These are phyloP conservation scores for Phragmites australis DNA, from an alignment of 176 grass and related monocot species.

Conservation along the genomic window DNA sequence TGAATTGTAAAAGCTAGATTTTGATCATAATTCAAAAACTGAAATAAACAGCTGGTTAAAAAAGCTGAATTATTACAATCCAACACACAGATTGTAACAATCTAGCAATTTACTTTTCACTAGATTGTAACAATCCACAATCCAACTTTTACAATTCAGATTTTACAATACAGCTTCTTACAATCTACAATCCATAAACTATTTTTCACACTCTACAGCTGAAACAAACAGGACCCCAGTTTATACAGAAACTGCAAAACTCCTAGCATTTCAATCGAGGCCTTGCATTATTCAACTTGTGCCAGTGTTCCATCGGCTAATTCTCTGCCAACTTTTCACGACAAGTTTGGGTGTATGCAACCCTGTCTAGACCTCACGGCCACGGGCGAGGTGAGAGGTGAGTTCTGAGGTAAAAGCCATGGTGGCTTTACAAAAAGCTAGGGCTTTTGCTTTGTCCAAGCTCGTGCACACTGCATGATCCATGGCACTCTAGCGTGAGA, in stretches of 20 bases:
- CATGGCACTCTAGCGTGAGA: neutral
- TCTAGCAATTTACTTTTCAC: too few relatives aligned
- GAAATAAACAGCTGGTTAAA: too few relatives aligned
- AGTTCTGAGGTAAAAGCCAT: conserved; percentile 20
- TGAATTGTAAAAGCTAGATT: too few relatives aligned
- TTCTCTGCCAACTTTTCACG: neutral
- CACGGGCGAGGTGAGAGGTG: neutral
- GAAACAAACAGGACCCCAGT: too few relatives aligned
- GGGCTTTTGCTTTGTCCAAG: conserved; percentile 1
- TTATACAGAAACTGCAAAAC: neutral
- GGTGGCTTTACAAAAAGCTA: conserved; percentile 36
- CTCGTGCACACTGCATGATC: conserved; percentile 18
- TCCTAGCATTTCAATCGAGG: neutral
- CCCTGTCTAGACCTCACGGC: neutral
- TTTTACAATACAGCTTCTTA: too few relatives aligned
- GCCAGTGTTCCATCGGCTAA: neutral
- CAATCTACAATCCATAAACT: too few relatives aligned
- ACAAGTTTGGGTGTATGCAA: neutral
- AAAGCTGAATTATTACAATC: too few relatives aligned
- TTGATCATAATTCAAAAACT: too few relatives aligned
- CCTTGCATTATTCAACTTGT: neutral
- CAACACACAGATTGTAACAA: too few relatives aligned
- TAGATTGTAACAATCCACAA: too few relatives aligned
- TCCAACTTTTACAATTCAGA: too few relatives aligned
- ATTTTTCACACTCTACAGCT: too few relatives aligned